Evolutionary conservation across 768 basidiomycete species (phyloP).

Genomic region (Sistotremastrum niveocremeum): DNA sequence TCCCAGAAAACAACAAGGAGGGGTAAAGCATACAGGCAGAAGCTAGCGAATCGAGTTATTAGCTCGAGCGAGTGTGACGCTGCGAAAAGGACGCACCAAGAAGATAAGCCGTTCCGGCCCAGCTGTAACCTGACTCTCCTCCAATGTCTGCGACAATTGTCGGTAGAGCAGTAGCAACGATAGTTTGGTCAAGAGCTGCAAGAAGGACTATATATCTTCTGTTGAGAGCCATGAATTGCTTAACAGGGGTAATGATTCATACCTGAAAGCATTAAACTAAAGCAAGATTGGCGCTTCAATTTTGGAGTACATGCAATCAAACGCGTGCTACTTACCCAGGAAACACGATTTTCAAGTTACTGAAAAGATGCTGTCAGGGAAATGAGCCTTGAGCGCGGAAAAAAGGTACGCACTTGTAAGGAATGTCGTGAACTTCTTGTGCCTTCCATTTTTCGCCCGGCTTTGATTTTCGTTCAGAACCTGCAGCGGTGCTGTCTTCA

Average conservation of each 20-base stretch:
- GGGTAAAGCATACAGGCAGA: neutral
- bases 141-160: conserved; percentile 7
- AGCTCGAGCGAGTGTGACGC: neutral
- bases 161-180: conserved; percentile 6
- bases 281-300: neutral
- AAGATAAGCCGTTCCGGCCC: conserved; percentile 9
- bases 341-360: conserved; percentile 1
- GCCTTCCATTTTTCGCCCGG: conserved; percentile 2
- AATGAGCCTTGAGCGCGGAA: neutral
- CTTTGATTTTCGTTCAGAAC: neutral
- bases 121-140: conserved; percentile 6
- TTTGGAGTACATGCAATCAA: neutral
- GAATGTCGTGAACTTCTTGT: conserved; percentile 1
- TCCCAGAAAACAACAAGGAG: neutral
- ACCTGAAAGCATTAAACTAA: neutral
- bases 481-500: neutral
- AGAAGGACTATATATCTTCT: neutral
- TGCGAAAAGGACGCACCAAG: neutral
- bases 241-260: neutral
- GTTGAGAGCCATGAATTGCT: neutral
- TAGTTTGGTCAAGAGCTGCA: conserved; percentile 1
- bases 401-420: neutral
- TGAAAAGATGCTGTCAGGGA: neutral
- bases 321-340: neutral
- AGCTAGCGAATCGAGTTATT: neutral